These are phyloP conservation scores for Protomyces macrosporus DNA, from an alignment of 1,139 yeast species.

Conservation along the genomic window DNA sequence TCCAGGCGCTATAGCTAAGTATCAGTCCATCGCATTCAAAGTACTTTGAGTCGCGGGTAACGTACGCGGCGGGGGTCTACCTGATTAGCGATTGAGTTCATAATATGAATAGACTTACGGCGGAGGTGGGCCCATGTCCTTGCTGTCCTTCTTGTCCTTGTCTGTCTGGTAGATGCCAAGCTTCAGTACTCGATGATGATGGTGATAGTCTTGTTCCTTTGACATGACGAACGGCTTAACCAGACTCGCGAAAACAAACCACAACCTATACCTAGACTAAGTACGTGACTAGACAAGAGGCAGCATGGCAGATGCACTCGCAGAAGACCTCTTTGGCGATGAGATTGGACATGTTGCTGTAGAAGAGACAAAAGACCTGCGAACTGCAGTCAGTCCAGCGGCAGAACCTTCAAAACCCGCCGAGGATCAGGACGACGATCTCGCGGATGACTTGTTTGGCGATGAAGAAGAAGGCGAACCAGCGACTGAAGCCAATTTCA, in stretches of 20 bases:
- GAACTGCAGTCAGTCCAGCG: neutral
- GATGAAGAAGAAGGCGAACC: neutral
- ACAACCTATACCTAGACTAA: neutral
- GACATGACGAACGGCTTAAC: neutral
- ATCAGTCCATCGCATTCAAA: neutral
- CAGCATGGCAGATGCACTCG: neutral
- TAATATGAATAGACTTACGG: neutral
- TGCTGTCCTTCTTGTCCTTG: too few species aligned
- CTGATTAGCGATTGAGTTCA: neutral
- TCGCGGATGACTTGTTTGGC: conserved; percentile 11
- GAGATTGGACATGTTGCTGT: neutral
- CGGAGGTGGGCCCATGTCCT: neutral
- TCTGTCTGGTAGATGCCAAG: neutral
- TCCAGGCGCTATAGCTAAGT: neutral
- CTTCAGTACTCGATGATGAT: neutral
- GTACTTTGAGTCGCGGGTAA: neutral
- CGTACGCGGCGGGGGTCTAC: neutral
- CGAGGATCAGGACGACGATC: neutral
- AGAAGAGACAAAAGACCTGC: too few species aligned
- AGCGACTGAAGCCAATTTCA: neutral
- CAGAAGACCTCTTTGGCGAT: neutral
- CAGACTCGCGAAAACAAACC: neutral
- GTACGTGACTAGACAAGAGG: neutral
- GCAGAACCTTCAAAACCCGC: neutral
- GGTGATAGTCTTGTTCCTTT: neutral